These are phyloP conservation scores for Onygena corvina DNA, from an alignment of 2,329 filamentous ascomycete species.

Conservation along the genomic window DNA sequence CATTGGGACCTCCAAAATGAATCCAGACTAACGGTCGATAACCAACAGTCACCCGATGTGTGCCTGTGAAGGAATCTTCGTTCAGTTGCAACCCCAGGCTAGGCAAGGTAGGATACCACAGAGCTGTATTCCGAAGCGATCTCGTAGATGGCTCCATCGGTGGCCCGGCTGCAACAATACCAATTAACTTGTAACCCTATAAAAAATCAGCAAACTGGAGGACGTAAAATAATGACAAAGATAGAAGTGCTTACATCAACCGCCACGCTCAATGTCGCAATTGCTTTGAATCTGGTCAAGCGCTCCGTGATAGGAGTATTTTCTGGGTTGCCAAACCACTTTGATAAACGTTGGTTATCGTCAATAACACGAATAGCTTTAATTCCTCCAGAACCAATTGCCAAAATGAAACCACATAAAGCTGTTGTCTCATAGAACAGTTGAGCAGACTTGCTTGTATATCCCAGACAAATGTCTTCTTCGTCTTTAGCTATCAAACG, in stretches of 20 bases:
- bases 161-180: background rate
- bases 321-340: background rate
- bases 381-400: background rate
- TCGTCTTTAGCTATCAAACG: background rate
- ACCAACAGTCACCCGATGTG: background rate
- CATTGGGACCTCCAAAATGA: background rate
- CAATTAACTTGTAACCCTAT: background rate
- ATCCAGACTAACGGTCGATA: background rate
- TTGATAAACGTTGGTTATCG: background rate
- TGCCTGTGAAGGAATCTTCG: background rate
- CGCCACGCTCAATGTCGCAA: background rate
- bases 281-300: background rate
- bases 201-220: background rate
- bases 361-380: background rate
- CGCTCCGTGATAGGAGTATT: background rate
- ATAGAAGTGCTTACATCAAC: background rate
- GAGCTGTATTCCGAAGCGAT: background rate
- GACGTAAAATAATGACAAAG: background rate
- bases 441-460: background rate
- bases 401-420: background rate
- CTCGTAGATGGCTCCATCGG: background rate
- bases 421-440: background rate
- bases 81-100: background rate
- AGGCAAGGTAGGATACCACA: slow-evolving; percentile 1
- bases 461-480: background rate